Conservation (phyloP, 2,329 filamentous ascomycete species). For the Colletotrichum theobromicola region DNA sequence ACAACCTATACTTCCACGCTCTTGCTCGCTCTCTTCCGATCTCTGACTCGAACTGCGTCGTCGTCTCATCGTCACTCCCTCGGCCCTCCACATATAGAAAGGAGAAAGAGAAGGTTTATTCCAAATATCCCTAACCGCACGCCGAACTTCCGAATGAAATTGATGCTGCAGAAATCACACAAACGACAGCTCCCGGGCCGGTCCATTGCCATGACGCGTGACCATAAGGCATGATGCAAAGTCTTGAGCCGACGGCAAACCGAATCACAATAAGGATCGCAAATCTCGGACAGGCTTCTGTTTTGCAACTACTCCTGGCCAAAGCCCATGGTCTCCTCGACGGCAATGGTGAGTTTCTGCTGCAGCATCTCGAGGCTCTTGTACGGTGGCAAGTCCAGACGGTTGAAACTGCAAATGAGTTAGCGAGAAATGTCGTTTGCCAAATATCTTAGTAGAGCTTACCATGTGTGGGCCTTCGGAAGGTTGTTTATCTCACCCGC, state of each 20-base stretch:
- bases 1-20: not conserved
- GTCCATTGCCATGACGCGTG: not conserved
- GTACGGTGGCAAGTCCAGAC: conserved; percentile 92
- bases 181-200: conserved; percentile 1
- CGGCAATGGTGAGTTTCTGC: conserved; percentile 91
- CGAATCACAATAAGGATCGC: not conserved
- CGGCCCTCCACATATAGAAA: conserved; percentile 4
- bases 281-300: not conserved
- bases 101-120: conserved; percentile 20
- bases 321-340: conserved; percentile 98
- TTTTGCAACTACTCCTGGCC: conserved; percentile 81
- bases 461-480: conserved; percentile 98
- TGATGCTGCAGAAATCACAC: conserved; percentile 16
- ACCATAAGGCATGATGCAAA: not conserved
- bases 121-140: conserved; percentile 19
- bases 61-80: not conserved
- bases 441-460: conserved; percentile 43
- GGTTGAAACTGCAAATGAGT: conserved; percentile 78
- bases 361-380: conserved; percentile 86
- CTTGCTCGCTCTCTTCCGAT: not conserved
- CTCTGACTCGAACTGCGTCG: not conserved
- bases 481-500: conserved; percentile 88
- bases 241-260: not conserved
- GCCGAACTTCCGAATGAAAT: conserved; percentile 21
- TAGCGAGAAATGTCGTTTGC: conserved; percentile 16